These are phyloP conservation scores for Dothideomycetidae sp. DNA, from an alignment of 2,329 filamentous ascomycete species.

Conservation along the genomic window DNA sequence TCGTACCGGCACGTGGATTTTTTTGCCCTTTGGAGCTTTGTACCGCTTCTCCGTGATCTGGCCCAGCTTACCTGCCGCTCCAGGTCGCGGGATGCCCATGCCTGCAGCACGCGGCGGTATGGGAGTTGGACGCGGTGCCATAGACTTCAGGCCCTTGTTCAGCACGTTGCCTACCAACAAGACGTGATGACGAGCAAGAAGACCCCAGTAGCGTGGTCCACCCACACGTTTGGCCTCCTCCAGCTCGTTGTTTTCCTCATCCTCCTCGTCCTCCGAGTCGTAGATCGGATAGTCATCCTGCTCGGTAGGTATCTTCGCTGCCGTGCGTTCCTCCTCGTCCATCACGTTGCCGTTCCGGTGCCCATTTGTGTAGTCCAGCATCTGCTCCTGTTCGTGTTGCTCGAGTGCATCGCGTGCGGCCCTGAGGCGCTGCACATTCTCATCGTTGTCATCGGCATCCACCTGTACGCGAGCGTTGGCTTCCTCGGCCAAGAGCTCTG, in stretches of 20 bases:
- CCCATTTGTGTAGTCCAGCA: conserved; percentile 29
- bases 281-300: conserved; percentile 71
- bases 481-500: conserved; percentile 43
- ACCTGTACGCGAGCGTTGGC: conserved; percentile 26
- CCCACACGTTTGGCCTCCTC: conserved; percentile 66
- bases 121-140: conserved; percentile 27
- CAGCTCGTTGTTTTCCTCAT: conserved; percentile 42
- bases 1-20: conserved; percentile 87
- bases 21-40: conserved; percentile 65
- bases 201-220: conserved; percentile 58
- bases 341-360: conserved; percentile 30
- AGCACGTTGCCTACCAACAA: conserved; percentile 30
- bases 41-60: conserved; percentile 34
- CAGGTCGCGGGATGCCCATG: conserved; percentile 29
- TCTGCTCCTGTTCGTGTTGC: conserved; percentile 35
- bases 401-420: conserved; percentile 37
- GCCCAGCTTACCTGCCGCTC: conserved; percentile 15
- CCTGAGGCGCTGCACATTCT: conserved; percentile 33
- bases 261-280: conserved; percentile 67
- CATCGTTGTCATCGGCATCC: conserved; percentile 25
- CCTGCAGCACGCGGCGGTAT: conserved; percentile 27
- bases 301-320: conserved; percentile 40
- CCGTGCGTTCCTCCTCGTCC: conserved; percentile 76
- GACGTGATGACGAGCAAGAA: conserved; percentile 36
- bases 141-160: conserved; percentile 22